Evolutionary conservation across 164 flowering plant species (phyloP).

Genomic region (Dillenia suffruticosa): DNA sequence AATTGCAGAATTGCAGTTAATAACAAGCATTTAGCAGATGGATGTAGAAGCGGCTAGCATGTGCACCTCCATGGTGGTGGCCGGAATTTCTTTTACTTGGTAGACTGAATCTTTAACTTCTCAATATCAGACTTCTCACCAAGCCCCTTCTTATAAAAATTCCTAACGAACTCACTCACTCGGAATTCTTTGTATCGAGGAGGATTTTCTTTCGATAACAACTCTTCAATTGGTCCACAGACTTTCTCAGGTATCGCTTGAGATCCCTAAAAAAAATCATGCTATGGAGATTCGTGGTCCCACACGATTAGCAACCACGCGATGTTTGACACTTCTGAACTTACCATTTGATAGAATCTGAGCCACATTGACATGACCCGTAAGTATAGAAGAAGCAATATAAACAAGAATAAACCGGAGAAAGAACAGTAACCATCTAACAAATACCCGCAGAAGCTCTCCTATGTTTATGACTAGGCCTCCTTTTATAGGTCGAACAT

Average conservation of each 20-base stretch:
- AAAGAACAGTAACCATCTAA: not conserved
- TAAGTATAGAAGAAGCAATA: too few species aligned
- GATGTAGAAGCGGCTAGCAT: not conserved
- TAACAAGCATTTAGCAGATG: not conserved
- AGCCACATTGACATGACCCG: too few species aligned
- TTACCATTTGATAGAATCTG: not conserved
- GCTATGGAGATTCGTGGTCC: slow-evolving; percentile 9
- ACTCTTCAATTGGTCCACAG: slow-evolving; percentile 6
- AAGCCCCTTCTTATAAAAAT: too few species aligned
- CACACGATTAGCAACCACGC: not conserved
- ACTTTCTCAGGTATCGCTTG: too few species aligned
- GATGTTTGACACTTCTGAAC: slow-evolving; percentile 4
- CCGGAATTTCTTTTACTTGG: too few species aligned
- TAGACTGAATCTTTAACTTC: too few species aligned
- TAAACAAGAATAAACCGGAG: too few species aligned
- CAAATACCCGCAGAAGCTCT: not conserved
- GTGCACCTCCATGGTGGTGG: not conserved
- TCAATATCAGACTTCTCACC: too few species aligned
- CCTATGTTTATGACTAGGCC: slow-evolving; percentile 1
- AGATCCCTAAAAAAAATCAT: not conserved
- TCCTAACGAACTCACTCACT: too few species aligned
- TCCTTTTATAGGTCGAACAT: slow-evolving; percentile 5
- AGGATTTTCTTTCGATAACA: slow-evolving; percentile 2
- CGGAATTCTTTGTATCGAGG: not conserved
- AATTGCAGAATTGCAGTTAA: too few species aligned